A percentile compares a stretch with the other conserved stretches of the same genome.
Evolutionary conservation across 768 basidiomycete species (phyloP).

Genomic region (Russula earlei): DNA sequence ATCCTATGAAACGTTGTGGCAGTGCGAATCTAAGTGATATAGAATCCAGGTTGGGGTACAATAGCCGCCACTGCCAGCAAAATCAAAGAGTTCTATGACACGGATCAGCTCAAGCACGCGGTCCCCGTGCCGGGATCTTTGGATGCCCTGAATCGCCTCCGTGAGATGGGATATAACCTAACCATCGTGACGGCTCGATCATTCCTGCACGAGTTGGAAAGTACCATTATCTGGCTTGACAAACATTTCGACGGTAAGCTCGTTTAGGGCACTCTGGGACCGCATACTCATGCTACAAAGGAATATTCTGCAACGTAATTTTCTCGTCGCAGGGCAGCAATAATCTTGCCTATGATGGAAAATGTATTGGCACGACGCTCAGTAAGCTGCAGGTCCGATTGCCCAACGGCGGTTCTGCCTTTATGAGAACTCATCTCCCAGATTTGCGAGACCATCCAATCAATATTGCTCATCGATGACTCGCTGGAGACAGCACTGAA

Average conservation of each 20-base stretch:
- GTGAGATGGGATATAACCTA: conserved; percentile 3
- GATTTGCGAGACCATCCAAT: conserved; percentile 1
- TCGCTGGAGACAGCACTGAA: conserved; percentile 13
- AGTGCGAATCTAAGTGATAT: background rate
- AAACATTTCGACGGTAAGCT: conserved; percentile 12
- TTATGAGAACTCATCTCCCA: background rate
- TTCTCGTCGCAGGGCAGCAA: conserved; percentile 10
- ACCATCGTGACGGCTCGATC: conserved; percentile 13
- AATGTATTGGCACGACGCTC: conserved; percentile 8
- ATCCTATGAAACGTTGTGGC: background rate
- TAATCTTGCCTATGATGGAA: background rate
- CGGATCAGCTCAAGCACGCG: conserved; percentile 13
- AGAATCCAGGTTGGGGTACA: conserved; percentile 19
- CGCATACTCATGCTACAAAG: background rate
- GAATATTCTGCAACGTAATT: conserved; percentile 5
- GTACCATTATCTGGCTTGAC: conserved; percentile 12
- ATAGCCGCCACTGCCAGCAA: conserved; percentile 11
- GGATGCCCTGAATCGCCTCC: conserved; percentile 5
- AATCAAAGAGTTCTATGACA: conserved; percentile 13
- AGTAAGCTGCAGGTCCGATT: conserved; percentile 10
- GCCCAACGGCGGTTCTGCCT: background rate
- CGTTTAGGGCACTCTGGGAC: background rate
- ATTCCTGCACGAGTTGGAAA: conserved; percentile 5
- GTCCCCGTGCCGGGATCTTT: conserved; percentile 8
- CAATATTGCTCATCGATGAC: conserved; percentile 14